Evolutionary conservation across 2,329 filamentous ascomycete genomes (phyloP).

Genomic region (Pestalotiopsis sp.): DNA sequence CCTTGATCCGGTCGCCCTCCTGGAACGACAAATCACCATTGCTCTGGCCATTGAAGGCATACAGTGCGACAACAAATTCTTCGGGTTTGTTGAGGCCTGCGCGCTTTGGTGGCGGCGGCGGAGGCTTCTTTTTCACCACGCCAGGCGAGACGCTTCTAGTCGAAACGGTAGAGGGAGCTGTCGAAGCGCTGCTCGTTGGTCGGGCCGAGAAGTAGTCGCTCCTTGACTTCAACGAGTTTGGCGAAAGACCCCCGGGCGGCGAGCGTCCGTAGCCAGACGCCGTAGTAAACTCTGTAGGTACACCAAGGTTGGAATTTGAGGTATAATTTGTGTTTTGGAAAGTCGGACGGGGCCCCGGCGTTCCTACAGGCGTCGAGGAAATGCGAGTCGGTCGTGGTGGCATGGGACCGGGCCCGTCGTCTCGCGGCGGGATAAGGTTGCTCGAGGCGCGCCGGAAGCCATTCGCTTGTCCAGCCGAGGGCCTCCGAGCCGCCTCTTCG

Average conservation of each 20-base stretch:
- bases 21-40: slow-evolving; percentile 72
- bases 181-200: slow-evolving; percentile 27
- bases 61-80: slow-evolving; percentile 72
- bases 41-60: slow-evolving; percentile 72
- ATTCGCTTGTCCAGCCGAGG: slow-evolving; percentile 31
- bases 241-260: slow-evolving; percentile 24
- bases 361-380: slow-evolving; percentile 32
- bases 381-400: slow-evolving; percentile 38
- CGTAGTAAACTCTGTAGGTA: slow-evolving; percentile 48
- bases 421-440: slow-evolving; percentile 42
- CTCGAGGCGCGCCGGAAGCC: slow-evolving; percentile 42
- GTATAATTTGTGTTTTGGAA: slow-evolving; percentile 23
- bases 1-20: slow-evolving; percentile 77
- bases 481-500: slow-evolving; percentile 24
- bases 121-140: slow-evolving; percentile 71
- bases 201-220: slow-evolving; percentile 33
- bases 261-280: slow-evolving; percentile 40
- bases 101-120: slow-evolving; percentile 69
- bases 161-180: slow-evolving; percentile 27
- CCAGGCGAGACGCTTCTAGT: slow-evolving; percentile 31
- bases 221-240: slow-evolving; percentile 28
- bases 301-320: slow-evolving; percentile 32
- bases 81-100: slow-evolving; percentile 47
- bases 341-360: slow-evolving; percentile 27
- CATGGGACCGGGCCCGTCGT: slow-evolving; percentile 23